phyloP scores from a whole-genome alignment of 148 eudicot genomes.

The Nepenthes mirabilis region DNA sequence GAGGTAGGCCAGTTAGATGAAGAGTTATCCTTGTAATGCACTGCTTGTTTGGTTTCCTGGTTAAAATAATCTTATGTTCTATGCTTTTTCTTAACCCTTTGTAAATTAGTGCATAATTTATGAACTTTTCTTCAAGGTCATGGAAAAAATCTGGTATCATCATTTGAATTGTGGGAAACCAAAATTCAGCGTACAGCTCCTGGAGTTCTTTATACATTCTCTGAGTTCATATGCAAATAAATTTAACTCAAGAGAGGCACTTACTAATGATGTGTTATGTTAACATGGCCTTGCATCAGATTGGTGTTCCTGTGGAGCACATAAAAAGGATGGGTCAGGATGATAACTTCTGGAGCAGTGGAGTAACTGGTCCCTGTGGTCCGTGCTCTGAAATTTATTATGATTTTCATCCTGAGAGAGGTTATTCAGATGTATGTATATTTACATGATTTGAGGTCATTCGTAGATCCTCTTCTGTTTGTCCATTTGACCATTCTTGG shows the following conservation, averaged over 20 bases:
- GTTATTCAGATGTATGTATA: conserved; percentile 61
- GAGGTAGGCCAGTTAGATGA: conserved; percentile 34
- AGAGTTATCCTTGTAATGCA: background rate
- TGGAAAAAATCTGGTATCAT: no score
- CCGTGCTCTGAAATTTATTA: conserved; percentile 97
- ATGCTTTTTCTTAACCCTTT: background rate
- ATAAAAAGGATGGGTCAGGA: conserved; percentile 88
- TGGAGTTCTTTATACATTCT: no score
- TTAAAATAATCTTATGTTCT: background rate
- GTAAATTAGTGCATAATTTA: background rate
- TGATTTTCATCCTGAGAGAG: conserved; percentile 94
- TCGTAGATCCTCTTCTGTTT: background rate
- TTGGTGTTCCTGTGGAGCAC: conserved; percentile 73
- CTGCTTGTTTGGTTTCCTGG: background rate
- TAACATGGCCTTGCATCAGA: conserved; percentile 19
- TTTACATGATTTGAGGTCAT: conserved; percentile 5
- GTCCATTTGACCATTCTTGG: background rate
- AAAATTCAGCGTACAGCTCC: no score
- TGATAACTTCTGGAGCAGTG: conserved; percentile 98
- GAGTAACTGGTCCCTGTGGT: conserved; percentile 95
- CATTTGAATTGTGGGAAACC: no score
- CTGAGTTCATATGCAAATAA: background rate
- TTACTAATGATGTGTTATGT: conserved; percentile 5
- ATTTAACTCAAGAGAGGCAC: background rate
- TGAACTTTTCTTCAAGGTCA: no score